Evolutionary conservation across 345 rosid genomes (phyloP), one percentile per base, ranked within the genome.

Genomic region (Anacardium occidentale): DNA sequence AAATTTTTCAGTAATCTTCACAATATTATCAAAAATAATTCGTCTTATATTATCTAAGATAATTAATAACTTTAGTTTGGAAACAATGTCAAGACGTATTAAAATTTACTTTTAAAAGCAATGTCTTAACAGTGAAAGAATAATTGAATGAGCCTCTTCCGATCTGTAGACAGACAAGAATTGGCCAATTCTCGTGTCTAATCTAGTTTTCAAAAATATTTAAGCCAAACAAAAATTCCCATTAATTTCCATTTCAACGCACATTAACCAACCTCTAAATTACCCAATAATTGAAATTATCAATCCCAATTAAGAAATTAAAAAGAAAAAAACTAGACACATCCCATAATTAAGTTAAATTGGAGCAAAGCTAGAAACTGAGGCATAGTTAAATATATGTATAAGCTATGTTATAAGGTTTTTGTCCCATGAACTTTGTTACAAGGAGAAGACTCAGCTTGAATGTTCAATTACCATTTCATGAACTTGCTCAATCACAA

Each of bases 401-500:
- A 26, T 29, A 58, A 58, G 61, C 67, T 78, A 34, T 37, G 74
- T 66, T 52, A 62, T 45, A 57, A 64, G 59, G 52, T 72, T 50
- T n/a, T 13, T 68, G 45, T 13, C 45, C 52, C 7, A 17, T 58
- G 69, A 61, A 66, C 63, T 68, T n/a, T 37, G 50, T 71, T 37
- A 59, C 37, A 67, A 68, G 60, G n/a, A 58, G 69, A 55, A 53
- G 73, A 40, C 48, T 17, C 73, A 62, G 50, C 63, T 68, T 55
- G 69, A 68, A 21, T 22, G 74, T 24, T 6, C 9, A 48, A 34
- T 73, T 45, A 53, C 29, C 7, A 34, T 60, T 20, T 32, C n/a
- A 26, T 78, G 29, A 63, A 65, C 55, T 56, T 47, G 69, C 56
- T 70, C 25, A 74, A 69, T 91, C 85, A 92, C 81, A 94, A 82